Conservation (phyloP, 306 rosid genomes). For the Ormosia emarginata region DNA sequence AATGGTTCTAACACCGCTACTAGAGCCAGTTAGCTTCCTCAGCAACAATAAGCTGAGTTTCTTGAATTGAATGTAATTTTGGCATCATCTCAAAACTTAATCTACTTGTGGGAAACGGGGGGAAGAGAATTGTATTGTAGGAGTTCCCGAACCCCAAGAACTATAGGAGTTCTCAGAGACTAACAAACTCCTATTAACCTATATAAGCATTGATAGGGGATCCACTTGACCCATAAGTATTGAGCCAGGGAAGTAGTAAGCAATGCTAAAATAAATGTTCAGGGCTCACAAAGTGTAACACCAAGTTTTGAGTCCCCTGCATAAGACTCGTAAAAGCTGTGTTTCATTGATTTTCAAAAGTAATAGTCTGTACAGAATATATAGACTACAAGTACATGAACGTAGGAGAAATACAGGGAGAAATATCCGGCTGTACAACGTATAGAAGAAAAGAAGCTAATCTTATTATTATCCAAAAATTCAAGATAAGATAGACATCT, state of each 20-base stretch:
- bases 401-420: neutral
- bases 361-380: neutral
- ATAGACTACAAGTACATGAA: neutral
- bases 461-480: neutral
- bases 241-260: neutral
- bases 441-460: neutral
- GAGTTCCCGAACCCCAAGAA: constrained; percentile 31
- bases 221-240: neutral
- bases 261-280: constrained; percentile 16
- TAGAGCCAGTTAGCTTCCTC: neutral
- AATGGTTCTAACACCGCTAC: constrained; percentile 26
- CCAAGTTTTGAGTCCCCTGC: neutral
- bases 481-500: neutral
- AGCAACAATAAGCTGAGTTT: no score
- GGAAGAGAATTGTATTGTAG: constrained; percentile 11
- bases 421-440: neutral
- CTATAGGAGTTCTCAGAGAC: neutral
- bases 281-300: neutral
- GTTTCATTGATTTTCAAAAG: neutral
- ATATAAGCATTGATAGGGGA: constrained; percentile 13
- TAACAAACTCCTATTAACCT: constrained; percentile 20
- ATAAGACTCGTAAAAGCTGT: neutral
- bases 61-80: neutral
- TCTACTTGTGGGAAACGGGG: neutral
- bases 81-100: neutral